These are phyloP conservation scores for Cyberlindnera bimundalis DNA, from an alignment of 805 yeast genomes.

Conservation along the genomic window DNA sequence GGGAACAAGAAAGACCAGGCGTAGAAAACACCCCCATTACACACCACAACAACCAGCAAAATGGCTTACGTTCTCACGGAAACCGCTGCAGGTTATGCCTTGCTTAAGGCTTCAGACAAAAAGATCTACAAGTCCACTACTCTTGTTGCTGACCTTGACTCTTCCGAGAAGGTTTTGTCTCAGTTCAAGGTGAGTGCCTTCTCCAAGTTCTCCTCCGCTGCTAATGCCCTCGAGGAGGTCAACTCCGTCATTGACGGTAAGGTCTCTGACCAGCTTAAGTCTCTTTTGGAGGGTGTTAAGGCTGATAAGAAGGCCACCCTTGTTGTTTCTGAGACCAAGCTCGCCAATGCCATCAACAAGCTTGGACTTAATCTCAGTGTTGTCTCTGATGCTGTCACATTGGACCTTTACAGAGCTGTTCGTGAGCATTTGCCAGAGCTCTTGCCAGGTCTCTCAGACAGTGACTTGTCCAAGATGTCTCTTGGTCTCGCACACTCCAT, in stretches of 20 bases:
- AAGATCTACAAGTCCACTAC: conserved; percentile 85
- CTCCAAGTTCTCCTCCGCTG: conserved; percentile 91
- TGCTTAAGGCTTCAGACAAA: conserved; percentile 95
- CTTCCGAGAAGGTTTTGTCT: conserved; percentile 80
- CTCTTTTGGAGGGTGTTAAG: conserved; percentile 70
- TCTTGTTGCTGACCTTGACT: conserved; percentile 70
- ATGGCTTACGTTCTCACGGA: conserved; percentile 94
- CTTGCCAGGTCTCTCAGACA: conserved; percentile 87
- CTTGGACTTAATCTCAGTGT: conserved; percentile 83
- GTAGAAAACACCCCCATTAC: not conserved
- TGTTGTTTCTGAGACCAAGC: conserved; percentile 90
- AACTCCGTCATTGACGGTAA: conserved; percentile 90
- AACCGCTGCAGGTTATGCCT: conserved; percentile 98
- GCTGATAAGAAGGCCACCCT: conserved; percentile 81
- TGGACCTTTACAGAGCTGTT: conserved; percentile 93
- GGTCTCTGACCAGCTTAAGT: conserved; percentile 80
- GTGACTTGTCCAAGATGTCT: conserved; percentile 88
- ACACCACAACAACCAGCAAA: conserved; percentile 2
- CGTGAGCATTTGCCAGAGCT: conserved; percentile 92
- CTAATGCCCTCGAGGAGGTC: conserved; percentile 94
- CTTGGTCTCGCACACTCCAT: conserved; percentile 97
- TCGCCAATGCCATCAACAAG: conserved; percentile 95
- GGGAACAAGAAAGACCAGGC: conserved; percentile 1
- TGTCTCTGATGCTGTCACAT: conserved; percentile 91
- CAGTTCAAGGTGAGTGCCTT: conserved; percentile 94